Conservation (phyloP, 2,329 filamentous ascomycete species). For the Bisporella sp. region DNA sequence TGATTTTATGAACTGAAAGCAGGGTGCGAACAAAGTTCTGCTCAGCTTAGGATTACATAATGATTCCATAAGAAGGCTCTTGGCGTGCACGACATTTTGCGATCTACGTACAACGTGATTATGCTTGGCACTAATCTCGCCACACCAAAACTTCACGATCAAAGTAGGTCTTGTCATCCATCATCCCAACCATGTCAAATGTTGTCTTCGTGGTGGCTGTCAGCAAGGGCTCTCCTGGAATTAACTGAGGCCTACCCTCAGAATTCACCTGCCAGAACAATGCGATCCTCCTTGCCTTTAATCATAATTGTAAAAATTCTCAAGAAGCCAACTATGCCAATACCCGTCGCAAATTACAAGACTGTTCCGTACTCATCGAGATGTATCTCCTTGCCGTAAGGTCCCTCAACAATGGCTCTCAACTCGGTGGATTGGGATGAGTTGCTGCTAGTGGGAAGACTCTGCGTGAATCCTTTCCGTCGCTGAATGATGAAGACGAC, state of each 20-base stretch:
- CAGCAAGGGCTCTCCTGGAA: not conserved
- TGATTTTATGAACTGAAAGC: no score
- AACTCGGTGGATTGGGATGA: not conserved
- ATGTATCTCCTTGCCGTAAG: slow-evolving; percentile 9
- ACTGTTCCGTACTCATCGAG: slow-evolving; percentile 10
- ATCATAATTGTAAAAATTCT: slow-evolving; percentile 1
- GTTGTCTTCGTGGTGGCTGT: not conserved
- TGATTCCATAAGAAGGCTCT: no score
- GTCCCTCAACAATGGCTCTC: slow-evolving; percentile 9
- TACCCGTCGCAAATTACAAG: slow-evolving; percentile 10
- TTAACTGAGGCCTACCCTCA: not conserved
- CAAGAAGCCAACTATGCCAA: slow-evolving; percentile 8
- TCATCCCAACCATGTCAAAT: no score
- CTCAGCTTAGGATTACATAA: no score
- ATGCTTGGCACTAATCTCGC: no score
- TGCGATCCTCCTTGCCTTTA: slow-evolving; percentile 1
- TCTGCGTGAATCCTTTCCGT: slow-evolving; percentile 1
- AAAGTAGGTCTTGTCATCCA: no score
- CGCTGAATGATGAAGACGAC: slow-evolving; percentile 1
- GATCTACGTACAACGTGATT: no score
- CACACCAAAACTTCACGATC: no score
- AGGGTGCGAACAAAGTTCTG: no score
- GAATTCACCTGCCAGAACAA: not conserved
- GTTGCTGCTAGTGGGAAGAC: not conserved
- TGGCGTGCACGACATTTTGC: no score